Evolutionary conservation across 306 rosid species (phyloP).

Genomic region (Alnus glutinosa): DNA sequence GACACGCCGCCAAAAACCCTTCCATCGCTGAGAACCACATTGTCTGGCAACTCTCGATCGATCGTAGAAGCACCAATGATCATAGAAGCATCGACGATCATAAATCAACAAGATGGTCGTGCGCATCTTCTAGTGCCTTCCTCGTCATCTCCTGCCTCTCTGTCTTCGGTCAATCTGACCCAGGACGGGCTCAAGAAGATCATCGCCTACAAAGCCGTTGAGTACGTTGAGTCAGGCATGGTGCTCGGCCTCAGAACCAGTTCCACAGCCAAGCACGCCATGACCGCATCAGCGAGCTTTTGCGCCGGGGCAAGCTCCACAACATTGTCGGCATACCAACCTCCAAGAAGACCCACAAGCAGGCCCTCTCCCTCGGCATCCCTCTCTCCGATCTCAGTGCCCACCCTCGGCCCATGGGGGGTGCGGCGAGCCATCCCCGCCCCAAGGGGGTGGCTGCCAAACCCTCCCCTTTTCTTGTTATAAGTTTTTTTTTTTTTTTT

Average conservation of each 20-base stretch:
- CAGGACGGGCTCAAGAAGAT: conserved; percentile 87
- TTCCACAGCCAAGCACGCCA: conserved; percentile 84
- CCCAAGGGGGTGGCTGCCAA: too few species aligned
- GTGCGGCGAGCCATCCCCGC: too few species aligned
- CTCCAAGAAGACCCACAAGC: conserved; percentile 69
- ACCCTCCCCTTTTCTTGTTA: too few species aligned
- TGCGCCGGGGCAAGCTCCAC: conserved; percentile 61
- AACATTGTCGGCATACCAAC: conserved; percentile 82
- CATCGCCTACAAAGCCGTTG: conserved; percentile 89
- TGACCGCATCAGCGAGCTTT: conserved; percentile 75
- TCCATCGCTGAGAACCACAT: conserved; percentile 66
- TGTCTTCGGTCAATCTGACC: conserved; percentile 46
- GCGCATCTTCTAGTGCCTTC: conserved; percentile 37
- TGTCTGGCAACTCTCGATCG: conserved; percentile 77
- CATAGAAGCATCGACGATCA: background rate
- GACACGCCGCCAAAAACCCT: conserved; percentile 64
- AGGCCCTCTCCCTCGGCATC: conserved; percentile 67
- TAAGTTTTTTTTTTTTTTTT: too few species aligned
- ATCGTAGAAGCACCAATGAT: conserved; percentile 86
- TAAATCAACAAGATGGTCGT: too few species aligned
- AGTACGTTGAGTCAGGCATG: conserved; percentile 83
- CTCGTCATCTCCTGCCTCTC: conserved; percentile 33
- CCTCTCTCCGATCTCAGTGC: conserved; percentile 76
- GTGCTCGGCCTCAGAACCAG: conserved; percentile 89
- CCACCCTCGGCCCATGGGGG: conserved; percentile 33